A percentile compares a stretch with the other conserved stretches of the same genome.
Evolutionary conservation across 2,329 filamentous ascomycete genomes (phyloP).

Genomic region (Pestalotiopsis fici): DNA sequence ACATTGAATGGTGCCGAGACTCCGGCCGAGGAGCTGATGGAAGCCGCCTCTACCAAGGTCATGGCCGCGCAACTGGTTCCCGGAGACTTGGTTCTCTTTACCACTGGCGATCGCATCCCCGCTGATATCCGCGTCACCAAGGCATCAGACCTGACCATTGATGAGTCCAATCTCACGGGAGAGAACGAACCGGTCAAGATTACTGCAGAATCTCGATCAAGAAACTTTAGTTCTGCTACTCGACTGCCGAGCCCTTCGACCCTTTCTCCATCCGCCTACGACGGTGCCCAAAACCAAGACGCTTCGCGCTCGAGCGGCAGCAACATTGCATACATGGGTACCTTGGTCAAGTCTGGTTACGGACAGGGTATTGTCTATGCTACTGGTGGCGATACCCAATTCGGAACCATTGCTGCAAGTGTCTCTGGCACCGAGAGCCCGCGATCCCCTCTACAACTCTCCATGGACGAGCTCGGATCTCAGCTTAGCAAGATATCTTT

Average conservation of each 20-base stretch:
- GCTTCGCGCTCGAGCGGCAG: conserved; percentile 73
- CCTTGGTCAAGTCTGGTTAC: conserved; percentile 89
- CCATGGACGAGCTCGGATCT: conserved; percentile 96
- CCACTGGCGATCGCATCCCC: conserved; percentile 93
- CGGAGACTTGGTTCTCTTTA: conserved; percentile 90
- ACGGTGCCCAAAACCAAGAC: conserved; percentile 62
- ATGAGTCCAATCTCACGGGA: conserved; percentile 94
- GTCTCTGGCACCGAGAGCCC: conserved; percentile 95
- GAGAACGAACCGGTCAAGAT: conserved; percentile 93
- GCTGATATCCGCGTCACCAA: conserved; percentile 94
- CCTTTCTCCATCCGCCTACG: conserved; percentile 55
- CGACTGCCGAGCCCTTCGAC: conserved; percentile 40
- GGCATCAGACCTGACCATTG: conserved; percentile 86
- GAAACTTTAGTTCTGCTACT: conserved; percentile 30
- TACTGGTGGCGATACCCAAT: conserved; percentile 90
- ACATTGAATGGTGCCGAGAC: conserved; percentile 54
- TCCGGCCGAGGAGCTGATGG: conserved; percentile 63
- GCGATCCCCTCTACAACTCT: conserved; percentile 87
- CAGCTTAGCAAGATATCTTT: conserved; percentile 98
- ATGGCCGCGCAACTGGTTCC: conserved; percentile 86
- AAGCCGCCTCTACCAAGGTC: conserved; percentile 79
- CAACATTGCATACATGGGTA: conserved; percentile 98
- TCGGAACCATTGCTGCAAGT: conserved; percentile 93
- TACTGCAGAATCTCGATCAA: conserved; percentile 58
- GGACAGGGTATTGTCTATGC: conserved; percentile 97